phyloP scores from a whole-genome alignment of 768 basidiomycete genomes.

The Exidia glandulosa region DNA sequence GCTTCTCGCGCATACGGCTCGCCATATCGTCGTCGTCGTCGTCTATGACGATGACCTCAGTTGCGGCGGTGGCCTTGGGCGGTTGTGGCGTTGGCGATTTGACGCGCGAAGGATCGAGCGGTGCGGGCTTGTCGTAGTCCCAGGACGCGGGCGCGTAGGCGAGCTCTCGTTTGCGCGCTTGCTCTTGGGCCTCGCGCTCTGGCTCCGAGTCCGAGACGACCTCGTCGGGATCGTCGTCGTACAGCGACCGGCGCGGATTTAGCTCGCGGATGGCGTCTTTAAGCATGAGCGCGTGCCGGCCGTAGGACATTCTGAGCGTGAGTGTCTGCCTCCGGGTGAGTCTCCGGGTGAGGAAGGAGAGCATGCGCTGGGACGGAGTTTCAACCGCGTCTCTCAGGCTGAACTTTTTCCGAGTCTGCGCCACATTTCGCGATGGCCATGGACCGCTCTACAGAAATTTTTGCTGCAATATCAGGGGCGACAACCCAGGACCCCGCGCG shows the following conservation, averaged over 20 bases:
- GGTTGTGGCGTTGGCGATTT: not conserved
- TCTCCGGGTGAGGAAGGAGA: not conserved
- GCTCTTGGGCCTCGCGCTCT: constrained; percentile 33
- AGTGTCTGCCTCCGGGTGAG: not conserved
- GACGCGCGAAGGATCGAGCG: not conserved
- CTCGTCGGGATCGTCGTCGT: not conserved
- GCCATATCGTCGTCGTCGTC: not conserved
- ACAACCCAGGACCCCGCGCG: constrained; percentile 56
- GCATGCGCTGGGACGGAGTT: not conserved
- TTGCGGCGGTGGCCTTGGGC: not conserved
- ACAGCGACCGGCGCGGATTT: too few species aligned
- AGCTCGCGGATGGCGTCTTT: not conserved
- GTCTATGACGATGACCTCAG: not conserved
- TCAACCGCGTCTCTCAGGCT: not conserved
- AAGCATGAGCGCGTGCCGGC: not conserved
- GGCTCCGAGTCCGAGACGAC: constrained; percentile 63
- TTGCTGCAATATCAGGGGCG: constrained; percentile 53
- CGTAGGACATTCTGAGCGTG: too few species aligned
- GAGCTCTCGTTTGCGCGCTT: not conserved
- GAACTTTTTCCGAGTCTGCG: not conserved
- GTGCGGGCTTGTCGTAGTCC: not conserved
- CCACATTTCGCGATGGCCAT: not conserved
- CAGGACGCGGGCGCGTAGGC: not conserved
- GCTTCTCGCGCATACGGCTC: not conserved
- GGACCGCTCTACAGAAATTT: constrained; percentile 21